Evolutionary conservation across 345 rosid species (phyloP), one percentile per base, ranked within the genome.

Genomic region (Lepidium africanum): DNA sequence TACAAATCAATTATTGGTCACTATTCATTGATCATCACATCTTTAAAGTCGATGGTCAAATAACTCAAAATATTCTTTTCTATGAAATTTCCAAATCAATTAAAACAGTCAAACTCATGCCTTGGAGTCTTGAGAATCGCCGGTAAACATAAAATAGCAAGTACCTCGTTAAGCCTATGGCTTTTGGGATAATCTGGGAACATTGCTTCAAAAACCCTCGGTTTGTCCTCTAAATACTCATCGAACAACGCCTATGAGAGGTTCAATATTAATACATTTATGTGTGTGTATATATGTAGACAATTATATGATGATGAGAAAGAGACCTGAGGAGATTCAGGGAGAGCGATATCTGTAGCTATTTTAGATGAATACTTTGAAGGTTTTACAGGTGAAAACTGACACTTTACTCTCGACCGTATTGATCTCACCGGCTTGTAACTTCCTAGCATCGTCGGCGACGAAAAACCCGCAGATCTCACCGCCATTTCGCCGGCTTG

Each of bases 271-370:
- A 17, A 37, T 5, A 58, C 48, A 25, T 14, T 36, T 15, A 49
- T 21, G 14, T 15, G 16, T 63, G 3, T 55, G 2, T 33, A 3
- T 45, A 1, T 14, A 2, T 10, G 32, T 32, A 21, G n/a, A 62
- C 32, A n/a, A 21, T 21, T 56, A 37, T 12, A 27, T 19, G 41
- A 10, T 58, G 7, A 38, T 27, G 7, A 69, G 9, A 41, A 40
- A 10, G 25, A 63, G 70, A 84, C 98, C 88, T 87, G 93, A 52
- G 96, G 89, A 79, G 89, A 65, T 76, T 93, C 98, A 43, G 81
- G 84, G 82, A 35, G 63, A 58, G 63, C 63, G 5, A 90, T 72
- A 72, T 93, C 90, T 46, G 98, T 93, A 36, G 90, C 55, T 12
- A 88, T 87, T 74, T 71, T 84, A 50, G 94, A 85, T n/a, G 84